These are phyloP conservation scores for Coniosporium apollinis DNA, from an alignment of 495 filamentous ascomycete genomes.

Conservation along the genomic window DNA sequence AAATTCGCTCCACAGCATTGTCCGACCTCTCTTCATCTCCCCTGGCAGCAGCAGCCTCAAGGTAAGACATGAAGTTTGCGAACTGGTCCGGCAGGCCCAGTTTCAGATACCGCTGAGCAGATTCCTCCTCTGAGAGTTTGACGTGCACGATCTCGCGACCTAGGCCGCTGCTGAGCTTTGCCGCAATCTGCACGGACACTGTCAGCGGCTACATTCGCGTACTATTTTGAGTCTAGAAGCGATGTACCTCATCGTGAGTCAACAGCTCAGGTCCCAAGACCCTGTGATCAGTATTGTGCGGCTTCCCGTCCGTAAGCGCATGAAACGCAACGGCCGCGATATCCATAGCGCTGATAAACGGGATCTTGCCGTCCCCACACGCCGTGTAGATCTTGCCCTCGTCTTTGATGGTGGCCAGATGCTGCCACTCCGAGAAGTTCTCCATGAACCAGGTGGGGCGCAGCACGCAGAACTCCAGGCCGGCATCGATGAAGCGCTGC, in stretches of 20 bases:
- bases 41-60: no score
- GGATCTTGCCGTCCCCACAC: background rate
- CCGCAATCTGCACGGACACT: no score
- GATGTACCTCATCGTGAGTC: background rate
- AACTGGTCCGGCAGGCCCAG: no score
- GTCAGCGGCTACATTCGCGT: no score
- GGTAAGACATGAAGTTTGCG: no score
- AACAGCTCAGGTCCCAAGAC: background rate
- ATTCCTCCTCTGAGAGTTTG: no score
- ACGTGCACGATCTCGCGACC: no score
- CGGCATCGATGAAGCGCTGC: background rate
- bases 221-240: background rate
- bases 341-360: background rate
- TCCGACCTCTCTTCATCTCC: no score
- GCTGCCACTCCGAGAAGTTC: constrained; percentile 1
- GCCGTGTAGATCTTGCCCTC: background rate
- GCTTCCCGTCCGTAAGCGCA: constrained; percentile 2
- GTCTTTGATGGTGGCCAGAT: constrained; percentile 2
- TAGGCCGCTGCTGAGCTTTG: no score
- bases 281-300: background rate
- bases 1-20: no score
- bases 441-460: constrained; percentile 3
- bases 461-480: background rate
- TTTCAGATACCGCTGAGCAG: no score
- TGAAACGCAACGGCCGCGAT: constrained; percentile 1